Evolutionary conservation across 2,329 filamentous ascomycete species (phyloP).

Genomic region (Mollisia scopiformis): DNA sequence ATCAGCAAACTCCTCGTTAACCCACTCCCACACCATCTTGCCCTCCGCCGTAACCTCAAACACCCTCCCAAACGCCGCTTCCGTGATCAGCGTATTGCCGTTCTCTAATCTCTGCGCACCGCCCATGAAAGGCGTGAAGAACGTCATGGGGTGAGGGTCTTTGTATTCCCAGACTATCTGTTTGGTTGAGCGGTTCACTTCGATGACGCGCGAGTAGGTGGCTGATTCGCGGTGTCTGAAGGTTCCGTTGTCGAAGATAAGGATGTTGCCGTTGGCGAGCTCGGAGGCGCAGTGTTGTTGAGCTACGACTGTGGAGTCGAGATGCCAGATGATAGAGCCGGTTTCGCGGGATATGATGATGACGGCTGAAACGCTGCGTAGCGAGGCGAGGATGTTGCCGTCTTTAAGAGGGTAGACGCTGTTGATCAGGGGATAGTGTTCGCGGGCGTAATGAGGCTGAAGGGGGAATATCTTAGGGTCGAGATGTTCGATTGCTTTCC

Average conservation of each 20-base stretch:
- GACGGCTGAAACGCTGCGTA: constrained; percentile 43
- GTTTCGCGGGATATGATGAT: constrained; percentile 45
- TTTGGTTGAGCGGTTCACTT: constrained; percentile 41
- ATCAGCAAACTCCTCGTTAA: constrained; percentile 44
- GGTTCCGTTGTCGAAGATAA: constrained; percentile 50
- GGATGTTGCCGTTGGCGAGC: constrained; percentile 44
- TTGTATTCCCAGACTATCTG: constrained; percentile 48
- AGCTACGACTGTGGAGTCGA: constrained; percentile 42
- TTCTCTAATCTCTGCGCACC: constrained; percentile 44
- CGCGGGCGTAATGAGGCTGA: constrained; percentile 43
- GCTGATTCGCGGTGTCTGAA: constrained; percentile 44
- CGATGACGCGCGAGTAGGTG: constrained; percentile 46
- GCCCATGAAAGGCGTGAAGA: constrained; percentile 51
- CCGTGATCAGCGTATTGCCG: constrained; percentile 47
- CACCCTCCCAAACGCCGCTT: constrained; percentile 46
- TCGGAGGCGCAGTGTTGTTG: constrained; percentile 50
- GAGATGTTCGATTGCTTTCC: constrained; percentile 46
- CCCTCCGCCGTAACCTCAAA: constrained; percentile 47
- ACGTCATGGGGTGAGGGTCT: constrained; percentile 34
- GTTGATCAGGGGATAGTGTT: constrained; percentile 51
- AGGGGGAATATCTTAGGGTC: constrained; percentile 42
- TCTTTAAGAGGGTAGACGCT: constrained; percentile 43
- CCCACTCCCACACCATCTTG: constrained; percentile 47
- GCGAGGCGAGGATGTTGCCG: constrained; percentile 46
- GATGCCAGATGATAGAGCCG: constrained; percentile 45